Percentiles rank a stretch among this genome's conserved stretches.
Evolutionary conservation across 2,329 filamentous ascomycete species (phyloP).

Genomic region (Ilyonectria robusta): DNA sequence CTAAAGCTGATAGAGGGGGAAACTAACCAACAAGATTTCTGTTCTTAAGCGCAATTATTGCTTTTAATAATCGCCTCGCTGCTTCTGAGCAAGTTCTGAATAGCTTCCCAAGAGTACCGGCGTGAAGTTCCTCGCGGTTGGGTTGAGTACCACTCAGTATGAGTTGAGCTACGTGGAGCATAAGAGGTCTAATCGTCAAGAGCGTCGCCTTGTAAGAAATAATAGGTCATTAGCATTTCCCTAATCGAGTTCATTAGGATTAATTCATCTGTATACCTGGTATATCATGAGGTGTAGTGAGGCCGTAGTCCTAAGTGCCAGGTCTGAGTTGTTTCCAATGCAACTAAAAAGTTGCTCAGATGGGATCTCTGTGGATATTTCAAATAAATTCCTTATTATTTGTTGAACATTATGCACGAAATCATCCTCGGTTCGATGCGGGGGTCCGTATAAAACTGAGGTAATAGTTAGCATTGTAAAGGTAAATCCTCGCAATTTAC

Average conservation of each 20-base stretch:
- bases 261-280: not conserved
- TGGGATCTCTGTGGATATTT: conserved; percentile 21
- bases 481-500: not conserved
- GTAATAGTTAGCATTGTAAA: not conserved
- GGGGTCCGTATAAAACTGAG: conserved; percentile 14
- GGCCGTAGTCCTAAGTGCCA: conserved; percentile 10
- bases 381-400: conserved; percentile 15
- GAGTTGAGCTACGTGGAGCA: conserved; percentile 20
- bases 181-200: conserved; percentile 17
- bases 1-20: not conserved
- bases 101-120: conserved; percentile 10
- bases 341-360: conserved; percentile 12
- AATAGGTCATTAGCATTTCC: not conserved
- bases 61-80: conserved; percentile 16
- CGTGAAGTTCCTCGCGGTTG: not conserved
- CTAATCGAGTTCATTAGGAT: not conserved
- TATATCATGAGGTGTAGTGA: conserved; percentile 21
- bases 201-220: conserved; percentile 8
- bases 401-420: conserved; percentile 24
- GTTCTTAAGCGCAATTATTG: not conserved
- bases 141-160: conserved; percentile 6
- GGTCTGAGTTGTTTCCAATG: conserved; percentile 9
- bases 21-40: conserved; percentile 15
- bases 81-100: conserved; percentile 25
- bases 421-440: conserved; percentile 4